Base-by-base conservation (phyloP, 2,329 filamentous ascomycete genomes). In the Ophiostoma novo-ulmi region DNA sequence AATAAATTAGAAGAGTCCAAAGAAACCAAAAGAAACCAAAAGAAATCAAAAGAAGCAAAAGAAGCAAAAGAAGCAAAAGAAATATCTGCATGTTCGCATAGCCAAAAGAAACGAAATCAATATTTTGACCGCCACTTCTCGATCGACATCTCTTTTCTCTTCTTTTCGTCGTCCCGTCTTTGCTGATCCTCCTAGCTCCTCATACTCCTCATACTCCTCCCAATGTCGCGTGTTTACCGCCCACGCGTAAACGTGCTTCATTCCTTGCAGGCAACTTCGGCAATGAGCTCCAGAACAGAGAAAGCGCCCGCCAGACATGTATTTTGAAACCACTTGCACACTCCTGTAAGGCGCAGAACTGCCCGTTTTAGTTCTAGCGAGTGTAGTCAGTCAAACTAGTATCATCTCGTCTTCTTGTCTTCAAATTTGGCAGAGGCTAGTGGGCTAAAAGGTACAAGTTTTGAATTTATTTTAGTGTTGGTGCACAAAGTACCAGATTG, bases 61-160 rank as follows among this genome's bases (percentile, higher is more conserved):
- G 26, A 31, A 31, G 38, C 1, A 26, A 10, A 31, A 7, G n/a
- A 67, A 67, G 35, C 4, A 38, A 31, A 31, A 26, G 26, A 31
- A 31, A 31, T 31, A 31, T 31, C 31, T 31, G 31, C 31, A 31
- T 31, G 3, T 3, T 31, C 31, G 31, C 31, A 31, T 31, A 31
- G 31, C 31, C 31, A 31, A 31, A 31, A 20, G 11, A 66, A 26
- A 41, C 17, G 10, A 22, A 48, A 22, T 7, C 8, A 65, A 41
- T n/a, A 20, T 39, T 22, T 39, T 65, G 63, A 65, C 63, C 63
- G 63, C 63, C 36, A 39, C 36, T 65, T 65, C 35, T 35, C 61
- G 35, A 39, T 65, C 63, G 61, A 11, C 63, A 22, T 13, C 36
- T 14, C 41, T 65, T 10, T 36, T 1, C 31, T 31, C 35, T 39